phyloP scores from a whole-genome alignment of 1,139 yeast species.

The Blastobotrys petasosporus region DNA sequence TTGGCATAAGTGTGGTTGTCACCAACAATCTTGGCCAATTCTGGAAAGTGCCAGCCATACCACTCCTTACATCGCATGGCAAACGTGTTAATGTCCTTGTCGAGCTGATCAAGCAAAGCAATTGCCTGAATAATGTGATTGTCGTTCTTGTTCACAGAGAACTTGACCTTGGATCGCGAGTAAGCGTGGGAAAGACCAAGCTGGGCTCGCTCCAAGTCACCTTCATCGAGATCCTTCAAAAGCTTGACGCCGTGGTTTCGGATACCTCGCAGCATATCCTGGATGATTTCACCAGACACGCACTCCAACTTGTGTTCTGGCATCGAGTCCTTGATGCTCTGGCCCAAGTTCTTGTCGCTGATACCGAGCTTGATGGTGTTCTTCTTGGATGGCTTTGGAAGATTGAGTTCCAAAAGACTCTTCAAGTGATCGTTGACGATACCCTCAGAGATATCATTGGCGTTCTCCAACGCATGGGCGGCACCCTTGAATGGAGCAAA shows the following conservation, averaged over 20 bases:
- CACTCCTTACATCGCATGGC: conserved; percentile 99
- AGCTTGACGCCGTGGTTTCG: conserved; percentile 86
- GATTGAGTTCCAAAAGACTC: conserved; percentile 79
- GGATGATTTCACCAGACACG: conserved; percentile 84
- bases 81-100: conserved; percentile 94
- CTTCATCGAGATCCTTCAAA: conserved; percentile 85
- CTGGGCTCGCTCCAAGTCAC: conserved; percentile 97
- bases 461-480: conserved; percentile 97
- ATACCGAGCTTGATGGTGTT: conserved; percentile 69
- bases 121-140: conserved; percentile 98
- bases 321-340: conserved; percentile 85
- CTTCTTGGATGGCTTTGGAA: conserved; percentile 74
- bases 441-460: conserved; percentile 97
- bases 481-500: conserved; percentile 99
- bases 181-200: conserved; percentile 98
- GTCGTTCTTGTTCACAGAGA: conserved; percentile 96
- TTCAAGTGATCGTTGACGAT: conserved; percentile 88
- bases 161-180: conserved; percentile 98
- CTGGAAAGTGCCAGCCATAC: conserved; percentile 99
- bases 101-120: conserved; percentile 92
- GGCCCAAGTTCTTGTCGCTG: conserved; percentile 93
- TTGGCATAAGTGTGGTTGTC: conserved; percentile 88
- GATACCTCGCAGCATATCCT: conserved; percentile 91
- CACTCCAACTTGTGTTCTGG: conserved; percentile 70
- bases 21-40: conserved; percentile 88